phyloP scores from a whole-genome alignment of 1,284 basidiomycete species.

The Pterula multifida region DNA sequence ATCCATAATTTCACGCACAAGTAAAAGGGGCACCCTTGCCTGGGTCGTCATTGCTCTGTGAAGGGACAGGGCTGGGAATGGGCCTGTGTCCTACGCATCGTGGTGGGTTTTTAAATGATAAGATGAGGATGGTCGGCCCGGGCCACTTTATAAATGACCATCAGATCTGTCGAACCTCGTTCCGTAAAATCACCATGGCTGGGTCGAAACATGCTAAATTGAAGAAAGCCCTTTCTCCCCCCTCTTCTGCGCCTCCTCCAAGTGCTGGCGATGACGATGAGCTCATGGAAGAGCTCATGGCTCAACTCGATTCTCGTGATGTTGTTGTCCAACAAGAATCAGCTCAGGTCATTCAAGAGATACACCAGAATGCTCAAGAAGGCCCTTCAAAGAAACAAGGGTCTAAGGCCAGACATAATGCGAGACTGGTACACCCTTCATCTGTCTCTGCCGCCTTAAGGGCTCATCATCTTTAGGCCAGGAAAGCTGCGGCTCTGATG shows the following conservation, averaged over 20 bases:
- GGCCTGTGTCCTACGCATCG: too few species aligned
- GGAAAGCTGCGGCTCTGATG: constrained; percentile 63
- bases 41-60: too few species aligned
- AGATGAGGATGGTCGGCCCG: too few species aligned
- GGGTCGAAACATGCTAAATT: constrained; percentile 31
- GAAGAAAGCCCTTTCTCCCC: constrained; percentile 29
- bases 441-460: constrained; percentile 2
- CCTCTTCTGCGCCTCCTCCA: constrained; percentile 16
- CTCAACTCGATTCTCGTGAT: constrained; percentile 58
- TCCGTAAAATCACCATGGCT: constrained; percentile 9
- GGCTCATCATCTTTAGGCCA: constrained; percentile 35
- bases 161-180: too few species aligned
- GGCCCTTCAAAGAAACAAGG: constrained; percentile 43
- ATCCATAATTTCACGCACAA: constrained; percentile 19
- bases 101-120: too few species aligned
- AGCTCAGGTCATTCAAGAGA: constrained; percentile 34
- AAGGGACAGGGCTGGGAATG: too few species aligned
- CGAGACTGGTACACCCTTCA: constrained; percentile 48
- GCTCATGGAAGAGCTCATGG: constrained; percentile 60
- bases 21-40: constrained; percentile 19
- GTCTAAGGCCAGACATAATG: constrained; percentile 62
- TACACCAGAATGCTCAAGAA: constrained; percentile 26
- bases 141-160: too few species aligned
- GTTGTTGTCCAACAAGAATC: constrained; percentile 36
- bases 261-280: constrained; percentile 34